phyloP scores from a whole-genome alignment of 805 yeast genomes.

The Metschnikowia proteae region DNA sequence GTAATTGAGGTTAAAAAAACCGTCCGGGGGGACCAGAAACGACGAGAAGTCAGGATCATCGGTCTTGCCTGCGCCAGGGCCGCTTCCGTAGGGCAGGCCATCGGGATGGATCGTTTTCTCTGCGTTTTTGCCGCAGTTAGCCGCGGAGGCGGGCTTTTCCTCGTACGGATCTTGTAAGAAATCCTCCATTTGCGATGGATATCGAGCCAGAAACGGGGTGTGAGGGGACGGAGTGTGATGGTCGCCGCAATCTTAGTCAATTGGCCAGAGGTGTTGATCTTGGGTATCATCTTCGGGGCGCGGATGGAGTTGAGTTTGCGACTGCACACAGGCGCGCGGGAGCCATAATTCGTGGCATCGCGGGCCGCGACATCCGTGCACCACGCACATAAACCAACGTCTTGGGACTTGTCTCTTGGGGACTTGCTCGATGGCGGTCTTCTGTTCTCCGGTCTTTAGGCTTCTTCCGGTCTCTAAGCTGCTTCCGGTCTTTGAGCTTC shows the following conservation, averaged over 20 bases:
- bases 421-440: no score
- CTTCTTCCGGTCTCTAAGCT: neutral
- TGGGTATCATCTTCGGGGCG: neutral
- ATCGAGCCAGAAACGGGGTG: no score
- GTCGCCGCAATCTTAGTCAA: no score
- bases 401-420: no score
- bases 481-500: neutral
- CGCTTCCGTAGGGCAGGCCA: neutral
- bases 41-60: neutral
- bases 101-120: neutral
- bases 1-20: neutral
- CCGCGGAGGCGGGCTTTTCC: constrained; percentile 4
- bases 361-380: neutral
- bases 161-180: constrained; percentile 12
- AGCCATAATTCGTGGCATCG: neutral
- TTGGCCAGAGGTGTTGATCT: neutral
- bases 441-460: no score
- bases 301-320: neutral
- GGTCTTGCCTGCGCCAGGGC: neutral
- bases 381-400: neutral
- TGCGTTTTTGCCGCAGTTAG: neutral
- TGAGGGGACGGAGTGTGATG: no score
- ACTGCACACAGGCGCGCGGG: neutral
- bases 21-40: neutral
- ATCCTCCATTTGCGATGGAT: constrained; percentile 8